Conservation (phyloP, 257 asterid species). For the Ligustrum vulgare region DNA sequence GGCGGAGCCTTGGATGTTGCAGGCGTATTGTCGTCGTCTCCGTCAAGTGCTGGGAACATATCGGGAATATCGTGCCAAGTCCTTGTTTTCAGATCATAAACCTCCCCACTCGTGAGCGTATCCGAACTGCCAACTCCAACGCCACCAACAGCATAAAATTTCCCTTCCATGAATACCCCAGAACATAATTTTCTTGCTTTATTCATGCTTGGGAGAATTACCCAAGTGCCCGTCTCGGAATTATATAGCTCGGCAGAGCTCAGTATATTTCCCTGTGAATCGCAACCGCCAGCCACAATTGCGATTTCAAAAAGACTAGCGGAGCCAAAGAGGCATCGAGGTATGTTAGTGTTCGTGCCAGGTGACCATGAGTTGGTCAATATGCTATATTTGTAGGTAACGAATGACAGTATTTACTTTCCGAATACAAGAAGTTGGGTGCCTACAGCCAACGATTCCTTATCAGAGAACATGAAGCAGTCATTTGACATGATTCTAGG, state of each 20-base stretch:
- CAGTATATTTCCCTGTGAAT: conserved; percentile 34
- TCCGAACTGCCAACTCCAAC: conserved; percentile 30
- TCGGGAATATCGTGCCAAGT: conserved; percentile 79
- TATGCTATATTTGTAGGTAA: conserved; percentile 71
- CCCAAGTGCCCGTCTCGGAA: conserved; percentile 56
- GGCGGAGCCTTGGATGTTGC: conserved; percentile 83
- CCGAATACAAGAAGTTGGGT: conserved; percentile 93
- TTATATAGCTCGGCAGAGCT: conserved; percentile 65
- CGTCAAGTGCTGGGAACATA: conserved; percentile 63
- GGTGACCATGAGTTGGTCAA: conserved; percentile 56
- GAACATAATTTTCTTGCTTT: conserved; percentile 87
- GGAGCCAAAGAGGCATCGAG: conserved; percentile 70
- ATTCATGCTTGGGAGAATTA: conserved; percentile 65
- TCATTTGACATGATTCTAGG: conserved; percentile 78
- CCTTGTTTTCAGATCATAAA: conserved; percentile 37
- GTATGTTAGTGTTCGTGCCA: conserved; percentile 42
- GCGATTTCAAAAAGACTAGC: conserved; percentile 87
- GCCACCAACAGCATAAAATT: conserved; percentile 80
- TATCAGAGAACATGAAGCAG: conserved; percentile 67
- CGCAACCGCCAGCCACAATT: conserved; percentile 91
- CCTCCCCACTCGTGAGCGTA: conserved; percentile 55
- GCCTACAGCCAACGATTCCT: conserved; percentile 93
- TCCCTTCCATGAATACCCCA: conserved; percentile 69
- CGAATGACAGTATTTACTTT: conserved; percentile 65
- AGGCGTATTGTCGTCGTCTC: no score